Conservation (phyloP, 1,139 yeast genomes). For the Geotrichum europaeum region DNA sequence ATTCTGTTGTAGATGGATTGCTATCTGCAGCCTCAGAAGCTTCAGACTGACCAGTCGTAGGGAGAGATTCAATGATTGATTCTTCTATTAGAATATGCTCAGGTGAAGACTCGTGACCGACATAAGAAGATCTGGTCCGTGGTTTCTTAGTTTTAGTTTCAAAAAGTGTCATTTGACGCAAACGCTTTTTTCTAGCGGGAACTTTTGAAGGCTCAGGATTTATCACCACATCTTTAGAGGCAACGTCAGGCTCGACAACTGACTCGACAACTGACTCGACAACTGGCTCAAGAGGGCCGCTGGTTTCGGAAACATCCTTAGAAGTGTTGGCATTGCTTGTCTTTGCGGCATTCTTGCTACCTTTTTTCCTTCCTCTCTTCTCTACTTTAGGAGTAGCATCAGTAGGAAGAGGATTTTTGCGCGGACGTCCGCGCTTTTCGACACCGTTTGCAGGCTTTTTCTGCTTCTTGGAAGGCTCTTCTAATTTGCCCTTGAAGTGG, state of each 20-base stretch:
- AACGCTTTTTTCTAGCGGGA: background rate
- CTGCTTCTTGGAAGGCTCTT: background rate
- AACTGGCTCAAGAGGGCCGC: background rate
- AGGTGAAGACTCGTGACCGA: constrained; percentile 26
- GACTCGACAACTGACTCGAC: background rate
- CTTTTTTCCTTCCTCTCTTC: background rate
- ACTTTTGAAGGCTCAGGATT: background rate
- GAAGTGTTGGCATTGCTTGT: background rate
- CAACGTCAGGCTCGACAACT: background rate
- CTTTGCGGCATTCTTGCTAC: background rate
- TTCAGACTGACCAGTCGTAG: background rate
- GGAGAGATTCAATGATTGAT: background rate
- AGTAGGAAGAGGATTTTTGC: background rate
- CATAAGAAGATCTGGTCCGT: background rate
- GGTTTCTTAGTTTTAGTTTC: background rate
- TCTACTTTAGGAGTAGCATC: background rate
- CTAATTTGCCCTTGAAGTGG: background rate
- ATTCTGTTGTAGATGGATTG: background rate
- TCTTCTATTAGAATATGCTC: background rate
- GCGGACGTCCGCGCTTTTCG: background rate
- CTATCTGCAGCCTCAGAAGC: background rate
- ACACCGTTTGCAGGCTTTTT: background rate
- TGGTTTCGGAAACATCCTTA: background rate
- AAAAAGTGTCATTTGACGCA: background rate
- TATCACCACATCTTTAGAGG: background rate